Evolutionary conservation across 2,329 filamentous ascomycete species (phyloP).

Genomic region (Arthrobotrys musiformis): DNA sequence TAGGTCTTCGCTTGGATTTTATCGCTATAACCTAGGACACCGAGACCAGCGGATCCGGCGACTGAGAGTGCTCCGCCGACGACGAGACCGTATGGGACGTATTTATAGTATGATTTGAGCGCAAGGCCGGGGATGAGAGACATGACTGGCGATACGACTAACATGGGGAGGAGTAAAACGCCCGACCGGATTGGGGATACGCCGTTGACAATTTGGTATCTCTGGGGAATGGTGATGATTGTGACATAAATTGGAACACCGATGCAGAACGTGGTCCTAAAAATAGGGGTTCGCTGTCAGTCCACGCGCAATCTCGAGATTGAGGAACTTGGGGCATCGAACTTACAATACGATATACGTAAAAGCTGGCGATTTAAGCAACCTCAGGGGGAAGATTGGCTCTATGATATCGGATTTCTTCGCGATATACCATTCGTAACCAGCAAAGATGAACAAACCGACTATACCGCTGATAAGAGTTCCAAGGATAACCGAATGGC

Average conservation of each 20-base stretch:
- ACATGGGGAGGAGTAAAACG: constrained; percentile 61
- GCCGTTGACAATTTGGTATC: constrained; percentile 62
- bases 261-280: constrained; percentile 59
- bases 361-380: constrained; percentile 61
- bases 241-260: constrained; percentile 62
- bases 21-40: constrained; percentile 57
- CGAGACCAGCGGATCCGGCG: constrained; percentile 61
- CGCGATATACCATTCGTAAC: constrained; percentile 58
- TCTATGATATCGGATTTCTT: constrained; percentile 53
- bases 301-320: background rate
- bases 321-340: background rate
- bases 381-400: constrained; percentile 62
- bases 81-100: constrained; percentile 61
- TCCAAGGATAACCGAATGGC: constrained; percentile 62
- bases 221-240: constrained; percentile 62
- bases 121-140: constrained; percentile 60
- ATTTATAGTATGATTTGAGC: constrained; percentile 59
- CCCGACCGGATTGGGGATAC: constrained; percentile 60
- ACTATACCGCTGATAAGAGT: constrained; percentile 58
- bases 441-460: constrained; percentile 61
- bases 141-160: constrained; percentile 61
- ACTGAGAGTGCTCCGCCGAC: constrained; percentile 60
- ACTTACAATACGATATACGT: constrained; percentile 62
- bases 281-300: background rate
- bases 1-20: constrained; percentile 58